A percentile compares a stretch with the other conserved stretches of the same genome.
phyloP scores from a whole-genome alignment of 1,139 yeast genomes.

The Diutina sp. region DNA sequence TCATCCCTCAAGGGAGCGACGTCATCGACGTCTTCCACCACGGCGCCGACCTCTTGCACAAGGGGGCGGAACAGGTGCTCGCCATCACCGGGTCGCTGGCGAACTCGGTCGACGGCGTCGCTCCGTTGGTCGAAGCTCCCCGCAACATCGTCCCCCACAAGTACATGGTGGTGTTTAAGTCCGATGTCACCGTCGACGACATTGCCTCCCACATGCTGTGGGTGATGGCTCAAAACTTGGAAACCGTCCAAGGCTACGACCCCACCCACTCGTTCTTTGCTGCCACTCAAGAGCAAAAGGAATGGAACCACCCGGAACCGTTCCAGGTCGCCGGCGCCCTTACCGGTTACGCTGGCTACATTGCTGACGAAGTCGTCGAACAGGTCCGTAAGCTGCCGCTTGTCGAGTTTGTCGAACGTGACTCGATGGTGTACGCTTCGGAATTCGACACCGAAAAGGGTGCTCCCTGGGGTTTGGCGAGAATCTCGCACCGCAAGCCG shows the following conservation, averaged over 20 bases:
- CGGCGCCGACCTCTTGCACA: slow-evolving; percentile 5
- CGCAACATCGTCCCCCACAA: slow-evolving; percentile 55
- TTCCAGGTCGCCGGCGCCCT: slow-evolving; percentile 46
- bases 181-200: slow-evolving; percentile 35
- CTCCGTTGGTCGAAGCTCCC: slow-evolving; percentile 10
- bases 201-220: slow-evolving; percentile 52
- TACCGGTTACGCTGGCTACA: slow-evolving; percentile 64
- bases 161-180: slow-evolving; percentile 61
- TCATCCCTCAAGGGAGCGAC: slow-evolving; percentile 41
- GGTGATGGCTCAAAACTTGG: slow-evolving; percentile 27
- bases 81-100: background rate
- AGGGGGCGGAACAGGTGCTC: slow-evolving; percentile 4
- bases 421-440: slow-evolving; percentile 57
- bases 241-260: slow-evolving; percentile 11
- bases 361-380: slow-evolving; percentile 59
- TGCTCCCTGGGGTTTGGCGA: slow-evolving; percentile 95
- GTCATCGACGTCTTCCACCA: slow-evolving; percentile 26
- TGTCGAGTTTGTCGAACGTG: slow-evolving; percentile 68
- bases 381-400: slow-evolving; percentile 60
- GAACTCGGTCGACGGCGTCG: background rate
- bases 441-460: slow-evolving; percentile 61
- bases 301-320: slow-evolving; percentile 35
- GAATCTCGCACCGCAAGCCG: slow-evolving; percentile 79
- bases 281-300: slow-evolving; percentile 14
- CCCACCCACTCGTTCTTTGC: slow-evolving; percentile 27